Base-by-base conservation (phyloP, 805 yeast species). In the Ogataea thermomethanolica region DNA sequence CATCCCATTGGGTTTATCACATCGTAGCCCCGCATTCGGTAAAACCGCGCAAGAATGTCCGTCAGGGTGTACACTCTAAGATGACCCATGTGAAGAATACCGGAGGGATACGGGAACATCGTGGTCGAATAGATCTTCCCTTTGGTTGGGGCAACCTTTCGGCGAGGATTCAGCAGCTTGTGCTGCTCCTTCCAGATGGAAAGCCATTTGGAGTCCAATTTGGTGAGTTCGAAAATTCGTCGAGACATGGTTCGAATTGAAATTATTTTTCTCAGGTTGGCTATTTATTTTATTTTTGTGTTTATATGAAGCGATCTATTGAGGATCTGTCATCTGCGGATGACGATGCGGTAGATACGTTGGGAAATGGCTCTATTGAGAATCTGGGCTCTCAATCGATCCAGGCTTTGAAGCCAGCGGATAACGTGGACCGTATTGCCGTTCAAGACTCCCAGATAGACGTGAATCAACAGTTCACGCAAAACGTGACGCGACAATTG, bases 1-100 rank as follows among this genome's bases (percentile, higher is more conserved):
- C 97, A 93, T 0, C 99, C 99, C 95, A 93, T 90, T 0, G 98
- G 97, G 58, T 93, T 96, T 2, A 91, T 70, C 10, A 91, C 96
- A 27, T 79, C 66, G 50, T 71, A 74, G 1, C 96, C 96, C 36
- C 74, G 76, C 64, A 86, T 73, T 48, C 93, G 69, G 49, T 86
- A 76, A 60, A 76, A 91, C 49, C 98, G 69, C 1, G 95, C 74
- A 28, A 93, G 58, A 2, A 80, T 83, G 61, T 93, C 99, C 51
- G 90, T 79, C 23, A 93, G 88, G 1, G 96, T 84, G 61, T 86
- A 93, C 0, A 93, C 99, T 38, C 99, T 69, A 31, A 90, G 71
- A 62, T 93, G 99, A 0, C 99, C 99, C 74, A 93, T 79, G 57
- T 93, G 99, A 5, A 93, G 71, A 44, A 73, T 72, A 1, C 99